Evolutionary conservation across 495 filamentous ascomycete genomes (phyloP).

Genomic region (Annulohypoxylon moriforme): DNA sequence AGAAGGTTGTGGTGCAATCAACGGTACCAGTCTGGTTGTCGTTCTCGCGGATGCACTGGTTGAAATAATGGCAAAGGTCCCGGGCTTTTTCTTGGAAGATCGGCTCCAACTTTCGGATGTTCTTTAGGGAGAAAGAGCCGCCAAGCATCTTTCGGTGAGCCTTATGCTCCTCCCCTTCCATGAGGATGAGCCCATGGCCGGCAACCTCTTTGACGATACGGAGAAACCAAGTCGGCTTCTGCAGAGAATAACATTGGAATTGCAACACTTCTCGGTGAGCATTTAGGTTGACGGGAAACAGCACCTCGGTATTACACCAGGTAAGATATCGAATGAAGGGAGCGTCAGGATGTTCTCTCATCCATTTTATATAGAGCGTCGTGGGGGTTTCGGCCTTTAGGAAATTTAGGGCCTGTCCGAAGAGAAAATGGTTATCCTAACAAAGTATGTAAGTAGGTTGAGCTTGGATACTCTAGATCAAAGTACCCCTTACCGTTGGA

Average conservation of each 20-base stretch:
- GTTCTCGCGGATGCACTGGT: slow-evolving; percentile 20
- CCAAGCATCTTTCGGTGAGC: slow-evolving; percentile 40
- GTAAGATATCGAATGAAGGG: slow-evolving; percentile 47
- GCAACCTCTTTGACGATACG: slow-evolving; percentile 42
- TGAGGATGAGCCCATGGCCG: slow-evolving; percentile 46
- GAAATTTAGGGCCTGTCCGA: slow-evolving; percentile 26
- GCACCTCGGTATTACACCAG: slow-evolving; percentile 42
- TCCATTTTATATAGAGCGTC: slow-evolving; percentile 39
- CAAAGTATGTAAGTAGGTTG: not conserved
- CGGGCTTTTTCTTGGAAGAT: slow-evolving; percentile 37
- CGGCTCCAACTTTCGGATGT: slow-evolving; percentile 32
- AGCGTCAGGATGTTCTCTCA: slow-evolving; percentile 34
- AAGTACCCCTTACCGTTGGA: slow-evolving; percentile 26
- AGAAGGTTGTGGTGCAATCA: slow-evolving; percentile 22
- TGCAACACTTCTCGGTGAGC: slow-evolving; percentile 47
- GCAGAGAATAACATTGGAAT: slow-evolving; percentile 46
- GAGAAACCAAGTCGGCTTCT: slow-evolving; percentile 39
- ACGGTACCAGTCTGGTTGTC: slow-evolving; percentile 4
- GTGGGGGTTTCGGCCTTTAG: slow-evolving; percentile 15
- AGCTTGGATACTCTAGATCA: not conserved
- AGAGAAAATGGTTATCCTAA: slow-evolving; percentile 29
- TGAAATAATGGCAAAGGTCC: slow-evolving; percentile 22
- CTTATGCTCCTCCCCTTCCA: slow-evolving; percentile 45
- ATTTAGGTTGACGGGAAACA: slow-evolving; percentile 44
- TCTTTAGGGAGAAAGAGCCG: slow-evolving; percentile 33